Base-by-base conservation (phyloP, 768 basidiomycete species). In the Lepiota venenata region DNA sequence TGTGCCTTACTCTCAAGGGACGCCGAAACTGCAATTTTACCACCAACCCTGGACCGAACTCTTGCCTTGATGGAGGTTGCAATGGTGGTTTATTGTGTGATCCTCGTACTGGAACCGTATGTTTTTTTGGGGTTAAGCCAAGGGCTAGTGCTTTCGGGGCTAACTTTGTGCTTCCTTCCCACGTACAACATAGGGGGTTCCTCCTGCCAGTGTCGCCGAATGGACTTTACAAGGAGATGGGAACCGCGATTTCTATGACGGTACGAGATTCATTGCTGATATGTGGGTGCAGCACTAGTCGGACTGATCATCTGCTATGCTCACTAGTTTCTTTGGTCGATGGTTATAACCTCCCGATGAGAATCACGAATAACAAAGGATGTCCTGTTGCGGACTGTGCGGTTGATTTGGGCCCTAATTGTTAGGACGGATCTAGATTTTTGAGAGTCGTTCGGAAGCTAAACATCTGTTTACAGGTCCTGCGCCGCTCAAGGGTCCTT, bases 181-280 rank as follows among this genome's bases (percentile, higher is more conserved):
- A 32, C 32, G 32, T 32, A n/a, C n/a, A 25, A 25, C 25, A 25
- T 25, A 76, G 74, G 84, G 83, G 47, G 77, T 83, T n/a, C 85
- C 86, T 29, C 88, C 88, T 40, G 86, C 81, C 10, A 77, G 80
- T 3, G 69, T 88, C 36, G 87, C 87, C 1, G 85, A 88, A 60
- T 88, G 79, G 70, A 87, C 83, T n/a, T 66, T 88, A 8, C 59
- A 71, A 58, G 74, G 63, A 1, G 61, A 65, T 40, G 74, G 70
- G 11, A 74, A 70, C 44, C 21, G 39, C 1, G 87, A 88, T 57
- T 83, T 71, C 56, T 88, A 85, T 50, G 85, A 87, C 64, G 79
- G 84, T 84, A 48, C 8, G 10, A 32, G 6, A 11, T 32, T 32
- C 32, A 32, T 32, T 12, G 69, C 59, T 20, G 18, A 14, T 21